Evolutionary conservation across 768 basidiomycete genomes (phyloP), one percentile per base, ranked within the genome.

Genomic region (Calocybe cyanea): DNA sequence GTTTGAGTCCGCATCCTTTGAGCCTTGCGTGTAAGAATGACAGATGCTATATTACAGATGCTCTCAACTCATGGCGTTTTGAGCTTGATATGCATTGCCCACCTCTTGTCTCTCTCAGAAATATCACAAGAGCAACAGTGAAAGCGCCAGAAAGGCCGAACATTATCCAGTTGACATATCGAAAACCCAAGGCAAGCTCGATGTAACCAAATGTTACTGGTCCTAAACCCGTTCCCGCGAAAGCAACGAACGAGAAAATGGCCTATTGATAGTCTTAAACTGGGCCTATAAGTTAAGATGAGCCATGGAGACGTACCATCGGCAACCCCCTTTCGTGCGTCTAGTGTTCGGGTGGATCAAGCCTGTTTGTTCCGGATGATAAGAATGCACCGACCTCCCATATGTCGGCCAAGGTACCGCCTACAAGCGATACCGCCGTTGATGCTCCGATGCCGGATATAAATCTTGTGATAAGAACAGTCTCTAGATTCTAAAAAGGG

Each of bases 241-340:
- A 41, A 4, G 40, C 24, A 41, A 41, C 24, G 18, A 41, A 41
- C n/a, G 40, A 41, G 28, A 41, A 41, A 17, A 41, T 41, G 4
- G 40, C 25, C 40, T 41, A 15, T 2, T 23, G 11, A 38, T 28
- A 28, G 25, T 28, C 6, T 20, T 7, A 15, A 17, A 19, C 21
- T 11, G 6, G n/a, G 9, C 7, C 25, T 41, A 13, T 28, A n/a
- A 18, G 21, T n/a, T 14, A 7, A 9, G 25, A 25, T 19, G 14
- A n/a, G 25, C n/a, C 11, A 41, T 31, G 40, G 3, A 24, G 30
- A 36, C 21, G 8, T 21, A 31, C 40, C 40, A 41, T 30, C 21
- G 40, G 40, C n/a, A 41, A 17, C 18, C 40, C 40, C 31, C 40
- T 41, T 31, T 41, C 40, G 30, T 41, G 40, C 5, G 40, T 41